These are phyloP conservation scores for Zelonia costaricensis DNA, from an alignment of 208 protist species.

Conservation along the genomic window DNA sequence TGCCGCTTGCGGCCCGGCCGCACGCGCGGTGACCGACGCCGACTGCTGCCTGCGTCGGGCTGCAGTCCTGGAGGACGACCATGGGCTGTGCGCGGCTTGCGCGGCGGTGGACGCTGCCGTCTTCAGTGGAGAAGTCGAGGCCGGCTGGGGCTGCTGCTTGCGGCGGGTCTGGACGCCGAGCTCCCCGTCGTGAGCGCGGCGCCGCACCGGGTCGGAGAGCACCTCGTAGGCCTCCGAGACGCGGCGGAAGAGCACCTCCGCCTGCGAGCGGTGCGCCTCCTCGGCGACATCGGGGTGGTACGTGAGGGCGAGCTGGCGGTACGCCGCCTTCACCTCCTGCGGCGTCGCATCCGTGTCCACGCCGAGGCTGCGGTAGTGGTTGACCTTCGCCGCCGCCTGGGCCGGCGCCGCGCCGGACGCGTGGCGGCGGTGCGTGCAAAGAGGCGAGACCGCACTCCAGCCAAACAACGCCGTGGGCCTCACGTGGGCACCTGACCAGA, in stretches of 20 bases:
- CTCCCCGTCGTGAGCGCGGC: constrained; percentile 92
- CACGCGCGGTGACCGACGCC: background rate
- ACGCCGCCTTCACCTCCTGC: constrained; percentile 89
- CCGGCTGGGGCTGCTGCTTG: constrained; percentile 14
- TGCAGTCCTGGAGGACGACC: background rate
- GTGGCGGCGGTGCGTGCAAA: too few relatives aligned
- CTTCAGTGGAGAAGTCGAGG: too few relatives aligned
- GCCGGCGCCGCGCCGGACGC: constrained; percentile 20
- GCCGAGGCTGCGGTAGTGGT: constrained; percentile 67
- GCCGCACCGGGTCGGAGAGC: constrained; percentile 92
- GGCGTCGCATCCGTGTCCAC: constrained; percentile 65
- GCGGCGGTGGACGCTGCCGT: background rate
- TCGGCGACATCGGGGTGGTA: constrained; percentile 86
- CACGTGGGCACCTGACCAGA: too few relatives aligned
- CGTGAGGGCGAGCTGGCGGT: constrained; percentile 71
- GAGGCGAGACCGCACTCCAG: too few relatives aligned
- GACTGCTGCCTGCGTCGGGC: background rate
- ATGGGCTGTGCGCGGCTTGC: background rate
- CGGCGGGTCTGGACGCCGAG: constrained; percentile 48
- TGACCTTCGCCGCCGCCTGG: constrained; percentile 21
- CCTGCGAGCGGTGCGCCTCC: constrained; percentile 51
- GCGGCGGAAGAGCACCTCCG: constrained; percentile 76
- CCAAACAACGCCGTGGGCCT: too few relatives aligned
- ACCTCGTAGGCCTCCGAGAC: constrained; percentile 97
- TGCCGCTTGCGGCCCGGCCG: background rate